Conservation (phyloP, 192 early-diverging fungal species). For the Coemansia reversa region DNA sequence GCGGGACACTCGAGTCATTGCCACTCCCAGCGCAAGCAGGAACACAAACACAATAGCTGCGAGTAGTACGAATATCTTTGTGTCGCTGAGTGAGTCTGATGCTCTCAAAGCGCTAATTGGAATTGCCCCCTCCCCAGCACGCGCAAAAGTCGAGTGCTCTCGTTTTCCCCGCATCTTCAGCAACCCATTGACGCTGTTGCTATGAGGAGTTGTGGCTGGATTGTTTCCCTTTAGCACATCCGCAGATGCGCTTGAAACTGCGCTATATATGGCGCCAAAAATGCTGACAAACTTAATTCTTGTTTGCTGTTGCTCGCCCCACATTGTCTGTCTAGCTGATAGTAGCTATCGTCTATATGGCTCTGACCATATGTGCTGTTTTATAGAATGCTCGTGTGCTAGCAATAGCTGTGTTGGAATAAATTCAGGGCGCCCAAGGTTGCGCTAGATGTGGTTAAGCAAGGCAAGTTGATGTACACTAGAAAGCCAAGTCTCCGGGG, state of each 20-base stretch:
- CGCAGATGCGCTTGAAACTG: neutral
- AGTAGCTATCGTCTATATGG: neutral
- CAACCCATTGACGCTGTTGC: neutral
- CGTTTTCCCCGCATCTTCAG: neutral
- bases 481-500: neutral
- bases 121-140: neutral
- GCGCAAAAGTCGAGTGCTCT: neutral
- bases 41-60: conserved; percentile 54
- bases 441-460: neutral
- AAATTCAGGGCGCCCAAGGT: neutral
- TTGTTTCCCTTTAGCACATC: neutral
- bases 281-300: neutral
- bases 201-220: neutral
- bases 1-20: conserved; percentile 51
- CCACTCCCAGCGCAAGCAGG: conserved; percentile 50
- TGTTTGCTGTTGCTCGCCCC: neutral
- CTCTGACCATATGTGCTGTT: neutral
- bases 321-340: conserved; percentile 1
- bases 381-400: neutral
- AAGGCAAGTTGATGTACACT: neutral
- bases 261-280: neutral
- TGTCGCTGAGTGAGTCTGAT: conserved; percentile 51
- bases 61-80: conserved; percentile 54
- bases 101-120: conserved; percentile 6
- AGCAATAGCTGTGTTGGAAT: neutral